Evolutionary conservation across 768 basidiomycete species (phyloP), one percentile per base, ranked within the genome.

Genomic region (Russula emetica): DNA sequence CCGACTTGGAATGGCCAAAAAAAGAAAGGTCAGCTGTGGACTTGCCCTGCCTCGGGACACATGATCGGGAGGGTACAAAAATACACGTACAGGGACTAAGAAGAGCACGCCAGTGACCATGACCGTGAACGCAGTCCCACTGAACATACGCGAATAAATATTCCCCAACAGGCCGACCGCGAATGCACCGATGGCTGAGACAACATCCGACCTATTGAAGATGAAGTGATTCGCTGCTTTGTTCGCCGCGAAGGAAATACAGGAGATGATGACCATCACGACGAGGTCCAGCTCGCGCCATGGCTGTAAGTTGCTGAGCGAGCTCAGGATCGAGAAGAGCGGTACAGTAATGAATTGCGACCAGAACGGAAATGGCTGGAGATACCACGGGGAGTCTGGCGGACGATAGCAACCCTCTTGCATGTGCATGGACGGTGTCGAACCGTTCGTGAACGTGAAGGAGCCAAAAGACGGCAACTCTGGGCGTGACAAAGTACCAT

Each of bases 21-120:
- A 36, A 13, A 8, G 34, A n/a, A 45, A 34, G 55, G 60, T 54
- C 7, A 70, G 58, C 49, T 45, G 47, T 56, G 16, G 13, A 22
- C 18, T 42, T 60, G 47, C 36, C 36, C 2, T 36, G 20, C 22
- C 22, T 10, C 24, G 26, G 18, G 38, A 56, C 55, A 4, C 47
- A 28, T 53, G 40, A 58, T 30, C 24, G 16, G 53, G 24, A 20
- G 14, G 24, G 40, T 24, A 40, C 68, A 55, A 16, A 16, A 18
- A 40, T 14, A 22, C 38, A 80, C 87, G 73, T 72, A 92, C 91
- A 14, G 92, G 92, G 28, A 94, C 90, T 64, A 94, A 77, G 74
- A 94, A 92, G 66, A 92, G 73, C 6, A 94, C 90, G 44, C 91
- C 92, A 28, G 92, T 89, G 45, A 93, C 90, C 92, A 94, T 94